Evolutionary conservation across 1,284 basidiomycete species (phyloP), one percentile per base, ranked within the genome.

Genomic region (Leccinum griseonigrum): DNA sequence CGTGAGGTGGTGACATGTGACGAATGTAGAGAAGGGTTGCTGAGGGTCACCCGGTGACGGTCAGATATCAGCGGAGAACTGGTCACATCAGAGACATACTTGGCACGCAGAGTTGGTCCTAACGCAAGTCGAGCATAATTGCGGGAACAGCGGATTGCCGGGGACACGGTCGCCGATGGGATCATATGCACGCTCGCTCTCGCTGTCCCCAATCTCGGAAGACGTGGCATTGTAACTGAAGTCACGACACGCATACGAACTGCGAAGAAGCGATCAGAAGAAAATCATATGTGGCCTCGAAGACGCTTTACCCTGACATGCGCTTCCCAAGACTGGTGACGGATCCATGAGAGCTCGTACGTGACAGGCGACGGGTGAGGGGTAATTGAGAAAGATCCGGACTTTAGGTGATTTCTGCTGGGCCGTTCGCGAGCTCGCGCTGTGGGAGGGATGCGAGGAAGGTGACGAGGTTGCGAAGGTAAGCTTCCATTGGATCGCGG

Each of bases 111-210:
- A 13, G 85, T 87, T 40, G 87, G 87, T 29, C 79, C 80, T 22
- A 79, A 66, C 29, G 83, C 81, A 63, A 90, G 74, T 60, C 82
- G 79, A 46, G 87, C 83, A 73, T 90, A 90, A 70, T 81, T 84
- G 62, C 79, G 85, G 86, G 74, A 90, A 90, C 11, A 90, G 74
- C 9, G 88, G 88, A 64, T 85, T 82, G 0, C 86, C 86, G 1
- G 85, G 82, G 1, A 74, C 75, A 14, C 86, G 80, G 67, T 88
- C 85, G 13, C 78, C 81, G 4, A 80, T 73, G 4, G 74, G 74
- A 65, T 82, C 73, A 64, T 81, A 78, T 34, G 65, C 66, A 11
- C 68, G 70, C 29, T 73, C 71, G 32, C 60, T 69, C 48, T 74
- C 74, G 28, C 32, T 65, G 40, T 72, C 74, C 60, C 63, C 74